Conservation (phyloP, 345 rosid genomes). For the Populus simonii region DNA sequence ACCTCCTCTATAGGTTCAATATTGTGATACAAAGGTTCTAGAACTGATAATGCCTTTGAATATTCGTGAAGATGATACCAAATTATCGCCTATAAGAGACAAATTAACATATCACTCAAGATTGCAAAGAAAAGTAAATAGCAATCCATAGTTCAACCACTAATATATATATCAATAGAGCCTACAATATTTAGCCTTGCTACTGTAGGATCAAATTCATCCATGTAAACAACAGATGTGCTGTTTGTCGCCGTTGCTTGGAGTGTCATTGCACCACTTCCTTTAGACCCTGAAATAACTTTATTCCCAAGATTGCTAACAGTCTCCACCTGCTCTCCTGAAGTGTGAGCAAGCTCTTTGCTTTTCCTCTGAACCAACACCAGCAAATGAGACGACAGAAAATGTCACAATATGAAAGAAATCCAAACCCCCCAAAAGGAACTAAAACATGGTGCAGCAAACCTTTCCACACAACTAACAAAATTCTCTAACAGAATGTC, state of each 20-base stretch:
- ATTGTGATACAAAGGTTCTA: slow-evolving; percentile 72
- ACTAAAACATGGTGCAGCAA: background rate
- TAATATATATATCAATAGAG: background rate
- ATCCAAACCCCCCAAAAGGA: background rate
- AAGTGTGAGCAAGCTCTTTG: slow-evolving; percentile 64
- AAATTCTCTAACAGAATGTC: background rate
- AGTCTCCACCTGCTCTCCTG: slow-evolving; percentile 63
- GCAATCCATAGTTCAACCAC: slow-evolving; percentile 7
- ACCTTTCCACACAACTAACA: background rate
- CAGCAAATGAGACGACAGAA: slow-evolving; percentile 11
- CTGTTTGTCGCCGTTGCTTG: slow-evolving; percentile 39
- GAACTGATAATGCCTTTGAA: slow-evolving; percentile 66
- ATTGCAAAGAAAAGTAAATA: background rate
- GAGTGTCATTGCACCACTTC: slow-evolving; percentile 30
- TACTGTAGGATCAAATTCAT: slow-evolving; percentile 75
- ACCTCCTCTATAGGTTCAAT: slow-evolving; percentile 91
- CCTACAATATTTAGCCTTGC: slow-evolving; percentile 77
- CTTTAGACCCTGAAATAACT: slow-evolving; percentile 49
- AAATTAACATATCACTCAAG: slow-evolving; percentile 19
- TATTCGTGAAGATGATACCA: slow-evolving; percentile 93
- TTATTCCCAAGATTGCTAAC: slow-evolving; percentile 44
- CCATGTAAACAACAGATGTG: slow-evolving; percentile 40
- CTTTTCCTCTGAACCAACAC: slow-evolving; percentile 55
- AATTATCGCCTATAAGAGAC: slow-evolving; percentile 60
- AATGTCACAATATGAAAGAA: background rate